Evolutionary conservation across 78 protist genomes (phyloP), one percentile per base, ranked within the genome.

Genomic region (slime mould (Dictyostelium discoideum)): DNA sequence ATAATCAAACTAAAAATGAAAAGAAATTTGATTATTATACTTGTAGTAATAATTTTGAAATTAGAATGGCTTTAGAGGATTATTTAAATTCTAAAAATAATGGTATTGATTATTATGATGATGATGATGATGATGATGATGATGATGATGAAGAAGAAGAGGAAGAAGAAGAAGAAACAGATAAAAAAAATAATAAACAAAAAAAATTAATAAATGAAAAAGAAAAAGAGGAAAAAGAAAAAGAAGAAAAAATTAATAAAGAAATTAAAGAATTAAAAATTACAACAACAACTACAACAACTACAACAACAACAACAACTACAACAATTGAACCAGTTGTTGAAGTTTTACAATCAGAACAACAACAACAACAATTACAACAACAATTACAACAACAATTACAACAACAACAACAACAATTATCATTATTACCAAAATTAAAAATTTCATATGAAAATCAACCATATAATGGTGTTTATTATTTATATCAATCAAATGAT

Each of bases 401-500:
- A n/a, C 78, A 26, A 32, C 87, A 48, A 72, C 81, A 16, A 40
- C 80, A 13, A 80, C 81, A 7, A 32, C 24, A 0, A 14, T 40
- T 3, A 65, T 44, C 14, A 46, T 9, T 14, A 42, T 67, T 13
- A 63, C 50, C 67, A 2, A n/a, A 9, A 22, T 32, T 39, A 20
- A 39, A 29, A 24, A 65, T n/a, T 44, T 63, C 84, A 63, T 90
- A 83, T 54, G 87, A 57, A 69, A 90, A 90, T 73, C 87, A 80
- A 72, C 85, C 95, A 50, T 39, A 39, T 32, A 80, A 50, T 29
- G 87, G 78, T 11, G 2, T 82, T 16, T 90, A 22, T 50, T 90
- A 90, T 72, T 42, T 83, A 16, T 90, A 90, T 72, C 95, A 90
- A 82, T 90, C 84, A 42, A 50, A 7, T 18, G 95, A 90, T 82